Percentiles rank a stretch among this genome's conserved stretches.
phyloP scores from a whole-genome alignment of 352 stramenopile genomes.

The Pythium myriotylum region DNA sequence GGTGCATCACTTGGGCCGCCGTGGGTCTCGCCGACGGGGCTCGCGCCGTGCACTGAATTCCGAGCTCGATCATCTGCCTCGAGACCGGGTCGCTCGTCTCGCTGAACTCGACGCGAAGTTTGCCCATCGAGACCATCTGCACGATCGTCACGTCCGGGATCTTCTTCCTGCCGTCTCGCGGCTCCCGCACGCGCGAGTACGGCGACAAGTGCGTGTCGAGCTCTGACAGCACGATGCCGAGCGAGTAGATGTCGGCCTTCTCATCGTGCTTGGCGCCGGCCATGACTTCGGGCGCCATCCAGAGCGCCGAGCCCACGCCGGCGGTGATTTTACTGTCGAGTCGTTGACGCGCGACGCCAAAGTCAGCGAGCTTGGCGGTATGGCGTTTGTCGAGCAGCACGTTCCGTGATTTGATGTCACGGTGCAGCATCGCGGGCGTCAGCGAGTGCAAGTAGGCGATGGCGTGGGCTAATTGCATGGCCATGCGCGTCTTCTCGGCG shows the following conservation, averaged over 20 bases:
- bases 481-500: constrained; percentile 40
- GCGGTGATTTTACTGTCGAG: constrained; percentile 39
- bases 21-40: constrained; percentile 36
- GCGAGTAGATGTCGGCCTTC: constrained; percentile 32
- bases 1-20: constrained; percentile 34
- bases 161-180: not conserved
- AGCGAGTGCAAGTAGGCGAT: constrained; percentile 47
- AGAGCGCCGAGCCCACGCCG: constrained; percentile 38
- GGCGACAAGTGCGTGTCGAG: constrained; percentile 33
- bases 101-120: constrained; percentile 40
- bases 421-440: constrained; percentile 30
- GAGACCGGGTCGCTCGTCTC: constrained; percentile 3
- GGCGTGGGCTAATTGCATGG: constrained; percentile 30
- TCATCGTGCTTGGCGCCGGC: constrained; percentile 29
- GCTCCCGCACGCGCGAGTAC: constrained; percentile 27
- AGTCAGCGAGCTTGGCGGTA: constrained; percentile 49
- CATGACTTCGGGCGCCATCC: constrained; percentile 44
- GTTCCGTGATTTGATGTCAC: constrained; percentile 49
- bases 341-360: constrained; percentile 35
- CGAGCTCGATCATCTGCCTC: constrained; percentile 31
- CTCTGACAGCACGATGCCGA: constrained; percentile 33
- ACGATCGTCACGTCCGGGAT: constrained; percentile 19
- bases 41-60: constrained; percentile 28
- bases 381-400: constrained; percentile 31
- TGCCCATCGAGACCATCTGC: constrained; percentile 41